Base-by-base conservation (phyloP, 805 yeast species). In the Saccharomycopsis vini region DNA sequence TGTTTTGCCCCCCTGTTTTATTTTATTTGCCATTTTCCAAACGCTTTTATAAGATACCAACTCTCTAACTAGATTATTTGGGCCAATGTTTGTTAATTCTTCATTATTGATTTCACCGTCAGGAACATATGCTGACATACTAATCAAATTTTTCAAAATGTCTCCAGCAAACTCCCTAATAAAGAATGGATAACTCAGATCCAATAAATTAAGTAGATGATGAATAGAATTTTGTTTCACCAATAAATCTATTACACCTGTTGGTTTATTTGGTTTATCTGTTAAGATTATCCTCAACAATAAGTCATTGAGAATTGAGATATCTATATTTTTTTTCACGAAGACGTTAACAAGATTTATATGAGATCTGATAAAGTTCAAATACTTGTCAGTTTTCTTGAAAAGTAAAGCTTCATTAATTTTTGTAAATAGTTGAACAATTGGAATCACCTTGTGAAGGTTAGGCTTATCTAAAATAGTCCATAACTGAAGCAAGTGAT, bases 111-210 rank as follows among this genome's bases (percentile, higher is more conserved):
- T n/a, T 47, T 84, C 86, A 4, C 82, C 86, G 56, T 88, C 89
- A 5, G 96, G 95, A 9, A 43, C 35, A 50, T 67, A 67, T 16
- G 72, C 64, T 32, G 96, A 86, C 28, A 92, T 83, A 2, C 97
- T 82, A 29, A 92, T 82, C 55, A 92, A 77, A 0, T 97, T 97
- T 59, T 92, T 92, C 43, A 92, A 66, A 57, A 92, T 89, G 57
- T 92, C 98, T 16, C 95, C 94, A 0, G 95, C 94, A 1, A 97
- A 95, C 16, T 90, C 79, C 60, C 90, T 97, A 39, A 78, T 79
- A 36, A 84, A 74, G 9, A 89, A 73, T 5, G 81, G 68, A 34
- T 74, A 67, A 4, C 72, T 71, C 0, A 92, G 84, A 26, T 77
- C 79, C 51, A 92, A 66, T 49, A 77, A 79, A n/a, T 77, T 73